These are phyloP conservation scores for Hypoxylon sp. DNA, from an alignment of 2,329 filamentous ascomycete genomes.

Conservation along the genomic window DNA sequence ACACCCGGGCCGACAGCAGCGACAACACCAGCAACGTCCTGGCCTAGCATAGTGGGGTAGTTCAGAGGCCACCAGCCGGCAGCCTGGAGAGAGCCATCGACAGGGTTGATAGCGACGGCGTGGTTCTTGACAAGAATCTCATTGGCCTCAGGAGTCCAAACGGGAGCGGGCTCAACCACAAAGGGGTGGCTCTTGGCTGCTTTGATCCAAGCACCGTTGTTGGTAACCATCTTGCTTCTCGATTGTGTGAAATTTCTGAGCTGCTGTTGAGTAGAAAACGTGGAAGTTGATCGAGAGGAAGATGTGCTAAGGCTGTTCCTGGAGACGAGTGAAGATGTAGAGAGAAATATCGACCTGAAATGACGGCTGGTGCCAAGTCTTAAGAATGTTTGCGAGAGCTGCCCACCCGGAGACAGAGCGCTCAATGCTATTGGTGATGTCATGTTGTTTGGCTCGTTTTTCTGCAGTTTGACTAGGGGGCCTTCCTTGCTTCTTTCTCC, in stretches of 20 bases:
- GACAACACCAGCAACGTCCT: constrained; percentile 52
- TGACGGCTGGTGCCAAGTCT: constrained; percentile 34
- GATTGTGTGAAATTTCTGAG: constrained; percentile 12
- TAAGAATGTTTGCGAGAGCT: constrained; percentile 37
- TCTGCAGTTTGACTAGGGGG: constrained; percentile 11
- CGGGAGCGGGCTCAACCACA: constrained; percentile 39
- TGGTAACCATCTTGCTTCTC: constrained; percentile 36
- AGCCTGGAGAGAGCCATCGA: constrained; percentile 51
- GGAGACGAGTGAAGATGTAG: constrained; percentile 22
- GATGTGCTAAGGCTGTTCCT: constrained; percentile 5
- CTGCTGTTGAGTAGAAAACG: constrained; percentile 8
- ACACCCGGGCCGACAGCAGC: constrained; percentile 47
- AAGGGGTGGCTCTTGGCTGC: constrained; percentile 44
- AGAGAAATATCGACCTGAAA: constrained; percentile 23
- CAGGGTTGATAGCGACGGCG: constrained; percentile 52
- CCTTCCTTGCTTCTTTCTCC: constrained; percentile 23
- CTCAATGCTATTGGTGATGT: constrained; percentile 32
- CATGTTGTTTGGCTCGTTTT: constrained; percentile 16
- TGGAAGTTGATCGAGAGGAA: not conserved
- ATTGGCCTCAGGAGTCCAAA: constrained; percentile 39
- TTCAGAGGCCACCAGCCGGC: constrained; percentile 49
- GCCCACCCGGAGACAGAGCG: constrained; percentile 16
- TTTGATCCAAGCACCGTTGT: constrained; percentile 43
- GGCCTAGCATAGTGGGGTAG: constrained; percentile 53
- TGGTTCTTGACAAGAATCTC: constrained; percentile 49